Percentiles rank a stretch among this genome's conserved stretches.
phyloP scores from a whole-genome alignment of 306 rosid species.

The Nissolia schottii region DNA sequence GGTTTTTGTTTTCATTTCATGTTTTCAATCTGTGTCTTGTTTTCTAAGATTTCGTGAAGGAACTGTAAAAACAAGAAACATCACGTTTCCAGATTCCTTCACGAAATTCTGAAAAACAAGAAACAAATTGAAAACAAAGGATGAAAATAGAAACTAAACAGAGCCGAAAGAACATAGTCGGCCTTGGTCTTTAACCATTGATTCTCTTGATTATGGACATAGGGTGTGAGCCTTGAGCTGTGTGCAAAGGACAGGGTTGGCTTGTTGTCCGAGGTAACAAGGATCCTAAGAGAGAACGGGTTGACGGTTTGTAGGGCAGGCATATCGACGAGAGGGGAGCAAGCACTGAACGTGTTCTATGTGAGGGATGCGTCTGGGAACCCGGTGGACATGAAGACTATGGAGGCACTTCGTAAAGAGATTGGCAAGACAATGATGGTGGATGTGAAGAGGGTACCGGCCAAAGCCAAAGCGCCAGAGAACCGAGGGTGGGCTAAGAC shows the following conservation, averaged over 20 bases:
- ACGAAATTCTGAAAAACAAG: too few species aligned
- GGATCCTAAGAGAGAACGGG: slow-evolving; percentile 82
- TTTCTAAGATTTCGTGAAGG: too few species aligned
- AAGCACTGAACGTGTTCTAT: slow-evolving; percentile 72
- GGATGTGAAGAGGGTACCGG: slow-evolving; percentile 65
- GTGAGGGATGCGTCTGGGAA: slow-evolving; percentile 77
- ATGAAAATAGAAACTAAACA: too few species aligned
- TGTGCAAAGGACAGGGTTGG: slow-evolving; percentile 81
- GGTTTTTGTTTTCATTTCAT: too few species aligned
- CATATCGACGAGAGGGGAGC: slow-evolving; percentile 69
- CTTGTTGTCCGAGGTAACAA: slow-evolving; percentile 70
- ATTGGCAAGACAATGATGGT: slow-evolving; percentile 66
- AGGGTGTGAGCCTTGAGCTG: slow-evolving; percentile 79
- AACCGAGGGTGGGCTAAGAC: slow-evolving; percentile 68
- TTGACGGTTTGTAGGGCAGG: slow-evolving; percentile 72
- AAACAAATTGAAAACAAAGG: too few species aligned
- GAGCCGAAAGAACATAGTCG: not conserved
- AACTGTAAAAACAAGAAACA: too few species aligned
- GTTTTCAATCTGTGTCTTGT: too few species aligned
- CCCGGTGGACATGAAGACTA: slow-evolving; percentile 52
- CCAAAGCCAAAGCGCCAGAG: slow-evolving; percentile 51
- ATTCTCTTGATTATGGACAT: slow-evolving; percentile 15
- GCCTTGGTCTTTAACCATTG: not conserved
- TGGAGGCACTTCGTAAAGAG: slow-evolving; percentile 67
- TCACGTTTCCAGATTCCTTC: too few species aligned